phyloP scores from a whole-genome alignment of 1,284 basidiomycete genomes.

The Ceratobasidium sp. region DNA sequence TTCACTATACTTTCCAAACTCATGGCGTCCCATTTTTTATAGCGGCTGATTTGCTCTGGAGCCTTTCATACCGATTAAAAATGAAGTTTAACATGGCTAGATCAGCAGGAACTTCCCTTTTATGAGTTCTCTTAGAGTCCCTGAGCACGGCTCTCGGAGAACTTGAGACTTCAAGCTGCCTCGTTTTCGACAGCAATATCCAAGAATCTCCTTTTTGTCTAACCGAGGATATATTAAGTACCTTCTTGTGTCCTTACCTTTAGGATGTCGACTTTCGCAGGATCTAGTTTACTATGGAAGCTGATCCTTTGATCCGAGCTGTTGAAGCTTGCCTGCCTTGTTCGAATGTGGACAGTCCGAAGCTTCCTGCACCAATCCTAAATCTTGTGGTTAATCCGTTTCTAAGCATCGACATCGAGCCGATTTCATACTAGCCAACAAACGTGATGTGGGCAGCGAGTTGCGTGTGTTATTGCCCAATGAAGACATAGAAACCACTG shows the following conservation, averaged over 20 bases:
- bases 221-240: neutral
- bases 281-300: too few species aligned
- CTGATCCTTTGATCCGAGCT: neutral
- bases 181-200: neutral
- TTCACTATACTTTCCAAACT: too few species aligned
- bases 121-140: too few species aligned
- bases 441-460: neutral
- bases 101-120: too few species aligned
- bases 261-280: neutral
- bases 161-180: neutral
- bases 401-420: neutral
- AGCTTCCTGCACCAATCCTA: neutral
- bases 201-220: neutral
- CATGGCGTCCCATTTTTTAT: too few species aligned
- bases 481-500: too few species aligned
- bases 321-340: neutral
- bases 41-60: too few species aligned
- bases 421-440: neutral
- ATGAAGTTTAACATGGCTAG: too few species aligned
- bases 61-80: too few species aligned
- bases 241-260: neutral
- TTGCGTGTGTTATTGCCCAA: too few species aligned
- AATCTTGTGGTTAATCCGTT: neutral
- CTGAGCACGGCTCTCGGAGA: neutral
- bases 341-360: neutral